A percentile compares a stretch with the other conserved stretches of the same genome.
These are phyloP conservation scores for Plasmodium gaboni DNA, from an alignment of 169 alveolate genomes.

Conservation along the genomic window DNA sequence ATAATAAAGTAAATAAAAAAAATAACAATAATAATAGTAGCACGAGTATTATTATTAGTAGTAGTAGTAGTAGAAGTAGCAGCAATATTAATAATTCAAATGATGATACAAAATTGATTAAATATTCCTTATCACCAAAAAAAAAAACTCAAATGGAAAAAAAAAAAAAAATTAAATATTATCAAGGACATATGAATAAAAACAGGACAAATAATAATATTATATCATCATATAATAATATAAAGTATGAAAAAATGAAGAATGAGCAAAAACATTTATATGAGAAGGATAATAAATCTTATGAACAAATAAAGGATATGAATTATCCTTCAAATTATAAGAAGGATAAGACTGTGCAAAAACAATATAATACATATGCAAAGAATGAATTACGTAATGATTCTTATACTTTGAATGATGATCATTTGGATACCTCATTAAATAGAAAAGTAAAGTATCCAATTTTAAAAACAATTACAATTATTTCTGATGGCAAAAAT, in stretches of 20 bases:
- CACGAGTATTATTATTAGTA: no score
- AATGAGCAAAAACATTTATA: neutral
- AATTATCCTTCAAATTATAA: neutral
- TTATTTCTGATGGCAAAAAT: conserved; percentile 27
- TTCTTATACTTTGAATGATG: neutral
- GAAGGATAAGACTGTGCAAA: neutral
- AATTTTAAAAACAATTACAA: conserved; percentile 44
- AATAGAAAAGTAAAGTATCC: neutral
- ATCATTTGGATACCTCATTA: neutral
- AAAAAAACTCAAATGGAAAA: no score
- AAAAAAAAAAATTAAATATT: no score
- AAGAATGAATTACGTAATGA: neutral
- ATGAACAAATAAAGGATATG: neutral
- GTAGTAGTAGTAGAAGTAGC: no score
- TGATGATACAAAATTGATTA: no score
- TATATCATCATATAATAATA: neutral
- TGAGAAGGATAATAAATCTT: neutral
- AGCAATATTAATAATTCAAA: no score
- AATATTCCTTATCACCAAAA: no score
- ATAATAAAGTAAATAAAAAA: no score
- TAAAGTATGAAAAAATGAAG: neutral
- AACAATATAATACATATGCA: no score
- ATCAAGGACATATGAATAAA: no score
- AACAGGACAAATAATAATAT: no score
- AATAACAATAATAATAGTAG: no score